Conservation (phyloP, 1,139 yeast species). For the Geotrichum citri-aurantii region DNA sequence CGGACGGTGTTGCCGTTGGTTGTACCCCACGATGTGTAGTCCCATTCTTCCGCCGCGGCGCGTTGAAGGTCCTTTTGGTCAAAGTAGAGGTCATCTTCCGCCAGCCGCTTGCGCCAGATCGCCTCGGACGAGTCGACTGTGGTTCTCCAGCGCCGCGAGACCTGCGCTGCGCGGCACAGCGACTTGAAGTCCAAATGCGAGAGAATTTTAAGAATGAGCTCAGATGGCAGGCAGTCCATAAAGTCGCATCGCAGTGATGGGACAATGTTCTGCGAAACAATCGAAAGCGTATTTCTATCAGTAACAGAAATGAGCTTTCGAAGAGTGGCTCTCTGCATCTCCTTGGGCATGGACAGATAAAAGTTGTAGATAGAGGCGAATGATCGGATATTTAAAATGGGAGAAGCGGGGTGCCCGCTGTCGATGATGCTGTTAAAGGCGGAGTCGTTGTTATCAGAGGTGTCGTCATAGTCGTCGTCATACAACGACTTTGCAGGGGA, state of each 20-base stretch:
- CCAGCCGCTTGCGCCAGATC: conserved; percentile 38
- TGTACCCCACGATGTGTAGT: conserved; percentile 33
- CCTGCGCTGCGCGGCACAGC: conserved; percentile 56
- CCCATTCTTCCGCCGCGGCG: conserved; percentile 35
- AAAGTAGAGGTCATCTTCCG: conserved; percentile 29
- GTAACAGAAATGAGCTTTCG: conserved; percentile 10
- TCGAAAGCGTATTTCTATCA: conserved; percentile 63
- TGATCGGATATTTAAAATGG: background rate
- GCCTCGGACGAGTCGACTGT: conserved; percentile 52
- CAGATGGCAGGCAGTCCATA: conserved; percentile 64
- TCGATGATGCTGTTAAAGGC: background rate
- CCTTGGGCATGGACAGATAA: conserved; percentile 11
- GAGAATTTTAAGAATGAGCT: conserved; percentile 66
- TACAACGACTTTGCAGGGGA: conserved; percentile 10
- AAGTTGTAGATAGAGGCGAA: background rate
- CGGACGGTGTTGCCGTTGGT: conserved; percentile 5
- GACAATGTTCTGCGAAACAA: conserved; percentile 54
- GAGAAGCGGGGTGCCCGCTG: background rate
- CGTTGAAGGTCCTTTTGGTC: conserved; percentile 28
- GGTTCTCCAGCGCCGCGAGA: conserved; percentile 64
- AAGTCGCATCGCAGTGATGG: conserved; percentile 68
- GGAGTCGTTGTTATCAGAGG: conserved; percentile 1
- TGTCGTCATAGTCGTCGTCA: conserved; percentile 5
- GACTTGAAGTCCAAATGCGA: conserved; percentile 59
- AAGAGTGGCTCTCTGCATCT: conserved; percentile 8